Evolutionary conservation across 441 rosid genomes (phyloP).

Genomic region (Pelargonium fulgidum): DNA sequence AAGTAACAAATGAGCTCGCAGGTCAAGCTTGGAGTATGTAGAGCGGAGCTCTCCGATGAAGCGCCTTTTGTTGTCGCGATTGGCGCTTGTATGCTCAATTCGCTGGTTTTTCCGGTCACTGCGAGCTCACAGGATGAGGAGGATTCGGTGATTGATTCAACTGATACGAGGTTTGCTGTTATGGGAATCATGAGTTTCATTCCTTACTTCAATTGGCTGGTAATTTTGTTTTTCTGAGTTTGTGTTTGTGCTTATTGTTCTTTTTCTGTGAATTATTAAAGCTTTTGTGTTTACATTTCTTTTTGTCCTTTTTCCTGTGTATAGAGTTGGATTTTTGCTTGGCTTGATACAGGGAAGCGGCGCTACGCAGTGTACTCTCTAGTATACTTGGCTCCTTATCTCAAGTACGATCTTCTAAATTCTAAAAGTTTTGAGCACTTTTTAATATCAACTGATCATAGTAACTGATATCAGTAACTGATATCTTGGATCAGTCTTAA

Average conservation of each 20-base stretch:
- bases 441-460: no score
- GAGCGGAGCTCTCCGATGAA: constrained; percentile 63
- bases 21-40: constrained; percentile 36
- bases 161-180: constrained; percentile 68
- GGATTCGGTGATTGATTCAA: constrained; percentile 42
- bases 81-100: constrained; percentile 68
- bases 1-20: not conserved
- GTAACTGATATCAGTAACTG: no score
- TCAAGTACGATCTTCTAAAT: constrained; percentile 52
- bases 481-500: not conserved
- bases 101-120: constrained; percentile 50
- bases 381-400: constrained; percentile 72
- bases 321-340: constrained; percentile 95
- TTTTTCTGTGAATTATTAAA: not conserved
- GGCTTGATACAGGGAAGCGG: constrained; percentile 87
- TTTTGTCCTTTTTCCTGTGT: constrained; percentile 5
- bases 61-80: constrained; percentile 71
- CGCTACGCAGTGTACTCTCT: constrained; percentile 69
- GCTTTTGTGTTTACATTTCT: not conserved
- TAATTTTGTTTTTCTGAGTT: constrained; percentile 7
- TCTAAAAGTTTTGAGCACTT: not conserved
- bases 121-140: constrained; percentile 33
- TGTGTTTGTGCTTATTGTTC: not conserved
- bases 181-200: constrained; percentile 89
- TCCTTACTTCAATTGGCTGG: constrained; percentile 98